Percentiles rank a stretch among this genome's conserved stretches.
phyloP scores from a whole-genome alignment of 768 basidiomycete species.

The Mycena venus region DNA sequence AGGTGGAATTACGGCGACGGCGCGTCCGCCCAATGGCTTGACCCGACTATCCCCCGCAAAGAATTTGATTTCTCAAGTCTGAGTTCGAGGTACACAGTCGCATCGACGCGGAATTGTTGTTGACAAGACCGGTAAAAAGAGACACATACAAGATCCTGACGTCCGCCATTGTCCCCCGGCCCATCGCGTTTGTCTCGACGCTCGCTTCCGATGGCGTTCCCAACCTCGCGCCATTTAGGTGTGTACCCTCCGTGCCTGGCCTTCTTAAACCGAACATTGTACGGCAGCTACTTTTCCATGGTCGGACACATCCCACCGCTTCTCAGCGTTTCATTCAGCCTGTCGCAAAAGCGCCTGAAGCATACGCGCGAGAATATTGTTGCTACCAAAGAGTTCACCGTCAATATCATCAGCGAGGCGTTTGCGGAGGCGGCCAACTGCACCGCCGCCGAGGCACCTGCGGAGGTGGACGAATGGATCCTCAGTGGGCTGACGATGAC shows the following conservation, averaged over 20 bases:
- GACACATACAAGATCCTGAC: conserved; percentile 66
- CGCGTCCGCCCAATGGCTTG: conserved; percentile 4
- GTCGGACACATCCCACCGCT: conserved; percentile 77
- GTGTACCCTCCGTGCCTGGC: no score
- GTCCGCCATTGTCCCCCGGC: conserved; percentile 73
- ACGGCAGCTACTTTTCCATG: conserved; percentile 76
- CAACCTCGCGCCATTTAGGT: conserved; percentile 81
- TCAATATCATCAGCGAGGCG: conserved; percentile 79
- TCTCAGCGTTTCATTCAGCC: conserved; percentile 71
- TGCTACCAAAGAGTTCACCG: conserved; percentile 75
- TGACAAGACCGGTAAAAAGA: conserved; percentile 41
- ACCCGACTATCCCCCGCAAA: conserved; percentile 47
- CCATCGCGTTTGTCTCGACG: conserved; percentile 77
- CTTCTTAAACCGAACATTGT: no score
- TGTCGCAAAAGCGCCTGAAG: conserved; percentile 59
- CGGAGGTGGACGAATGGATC: conserved; percentile 68
- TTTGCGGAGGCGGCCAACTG: conserved; percentile 70
- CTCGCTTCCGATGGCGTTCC: conserved; percentile 61
- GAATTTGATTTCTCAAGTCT: conserved; percentile 56
- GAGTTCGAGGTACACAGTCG: conserved; percentile 49
- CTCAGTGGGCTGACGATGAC: conserved; percentile 70
- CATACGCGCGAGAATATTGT: conserved; percentile 78
- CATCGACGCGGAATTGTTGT: no score
- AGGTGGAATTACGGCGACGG: conserved; percentile 60
- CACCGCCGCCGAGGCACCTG: conserved; percentile 68